These are phyloP conservation scores for Clitoria ternatea DNA, from an alignment of 306 rosid genomes.

Conservation along the genomic window DNA sequence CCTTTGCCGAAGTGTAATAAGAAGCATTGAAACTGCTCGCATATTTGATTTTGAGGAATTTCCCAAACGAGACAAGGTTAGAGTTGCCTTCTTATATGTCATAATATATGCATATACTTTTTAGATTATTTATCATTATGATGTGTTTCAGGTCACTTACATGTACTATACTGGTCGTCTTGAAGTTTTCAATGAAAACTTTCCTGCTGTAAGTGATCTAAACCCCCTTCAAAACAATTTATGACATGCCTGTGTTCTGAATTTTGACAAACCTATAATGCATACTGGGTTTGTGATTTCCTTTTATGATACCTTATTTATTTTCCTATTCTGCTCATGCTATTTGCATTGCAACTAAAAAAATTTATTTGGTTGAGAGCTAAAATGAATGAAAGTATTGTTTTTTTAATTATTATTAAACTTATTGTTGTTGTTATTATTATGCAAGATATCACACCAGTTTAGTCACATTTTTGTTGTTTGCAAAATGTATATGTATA, in stretches of 20 bases:
- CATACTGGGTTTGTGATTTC: conserved; percentile 2
- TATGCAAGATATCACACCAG: not conserved
- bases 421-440: not conserved
- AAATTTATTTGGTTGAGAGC: conserved; percentile 8
- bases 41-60: conserved; percentile 98
- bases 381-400: not conserved
- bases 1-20: conserved; percentile 94
- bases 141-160: conserved; percentile 77
- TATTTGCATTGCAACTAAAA: no score
- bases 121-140: conserved; percentile 21
- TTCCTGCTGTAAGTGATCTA: conserved; percentile 72
- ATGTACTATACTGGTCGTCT: conserved; percentile 99
- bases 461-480: no score
- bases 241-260: conserved; percentile 4
- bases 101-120: not conserved
- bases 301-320: not conserved
- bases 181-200: conserved; percentile 95
- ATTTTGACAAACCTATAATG: not conserved
- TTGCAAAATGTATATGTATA: no score
- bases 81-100: conserved; percentile 25
- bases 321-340: no score
- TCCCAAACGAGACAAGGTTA: conserved; percentile 94
- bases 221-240: conserved; percentile 12
- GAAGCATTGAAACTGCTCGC: conserved; percentile 95
- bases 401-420: not conserved